Percentiles rank a stretch among this genome's conserved stretches.
Evolutionary conservation across 2,329 filamentous ascomycete genomes (phyloP).

Genomic region (Thyridium curvatum): DNA sequence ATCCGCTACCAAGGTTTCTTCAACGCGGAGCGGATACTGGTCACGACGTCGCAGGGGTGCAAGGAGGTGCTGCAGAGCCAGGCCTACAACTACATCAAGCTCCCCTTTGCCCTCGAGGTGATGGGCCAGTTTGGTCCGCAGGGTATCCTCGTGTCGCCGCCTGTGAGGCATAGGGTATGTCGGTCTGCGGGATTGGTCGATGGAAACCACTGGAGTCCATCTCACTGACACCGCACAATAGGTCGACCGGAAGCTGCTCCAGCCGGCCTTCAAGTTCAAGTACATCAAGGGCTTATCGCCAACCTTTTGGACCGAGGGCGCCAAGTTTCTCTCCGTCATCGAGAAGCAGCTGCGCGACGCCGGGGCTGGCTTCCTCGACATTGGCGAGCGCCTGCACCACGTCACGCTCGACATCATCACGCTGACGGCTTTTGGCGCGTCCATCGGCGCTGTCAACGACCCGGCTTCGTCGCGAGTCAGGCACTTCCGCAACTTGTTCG

Average conservation of each 20-base stretch:
- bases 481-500: neutral
- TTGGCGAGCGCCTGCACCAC: slow-evolving; percentile 1
- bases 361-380: slow-evolving; percentile 1
- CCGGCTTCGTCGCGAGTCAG: neutral
- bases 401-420: slow-evolving; percentile 1
- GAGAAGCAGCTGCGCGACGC: slow-evolving; percentile 21
- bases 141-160: slow-evolving; percentile 1
- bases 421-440: neutral
- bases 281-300: neutral
- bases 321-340: slow-evolving; percentile 3
- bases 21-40: slow-evolving; percentile 35
- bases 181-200: neutral
- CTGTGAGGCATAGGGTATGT: neutral
- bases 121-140: neutral
- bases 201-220: neutral
- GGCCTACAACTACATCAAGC: slow-evolving; percentile 6
- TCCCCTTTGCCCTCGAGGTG: neutral
- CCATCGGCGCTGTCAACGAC: neutral
- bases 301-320: slow-evolving; percentile 1
- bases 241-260: neutral
- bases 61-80: slow-evolving; percentile 5
- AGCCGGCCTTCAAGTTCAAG: slow-evolving; percentile 1
- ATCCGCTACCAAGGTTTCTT: slow-evolving; percentile 35
- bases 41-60: slow-evolving; percentile 4
- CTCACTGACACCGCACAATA: neutral